phyloP scores from a whole-genome alignment of 768 basidiomycete genomes.

The Mycena alexandri region DNA sequence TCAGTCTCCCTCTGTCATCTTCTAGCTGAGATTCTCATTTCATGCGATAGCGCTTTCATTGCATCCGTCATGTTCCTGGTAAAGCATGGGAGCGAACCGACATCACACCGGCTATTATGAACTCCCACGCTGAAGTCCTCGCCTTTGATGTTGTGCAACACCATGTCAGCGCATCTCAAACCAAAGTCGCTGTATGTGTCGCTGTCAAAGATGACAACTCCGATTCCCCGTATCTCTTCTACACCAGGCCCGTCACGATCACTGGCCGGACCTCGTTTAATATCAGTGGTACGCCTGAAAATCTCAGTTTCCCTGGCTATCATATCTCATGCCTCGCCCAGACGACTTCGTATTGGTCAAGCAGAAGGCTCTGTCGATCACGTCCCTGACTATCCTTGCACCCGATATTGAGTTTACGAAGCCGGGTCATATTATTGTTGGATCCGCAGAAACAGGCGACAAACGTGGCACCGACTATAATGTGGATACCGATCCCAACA shows the following conservation, averaged over 20 bases:
- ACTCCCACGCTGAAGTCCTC: slow-evolving; percentile 6
- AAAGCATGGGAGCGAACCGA: slow-evolving; percentile 1
- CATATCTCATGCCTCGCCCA: neutral
- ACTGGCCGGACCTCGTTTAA: neutral
- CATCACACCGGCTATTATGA: neutral
- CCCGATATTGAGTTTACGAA: slow-evolving; percentile 4
- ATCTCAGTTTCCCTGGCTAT: neutral
- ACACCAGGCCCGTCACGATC: neutral
- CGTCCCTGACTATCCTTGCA: slow-evolving; percentile 4
- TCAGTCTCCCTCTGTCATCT: neutral
- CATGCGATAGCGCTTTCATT: slow-evolving; percentile 5
- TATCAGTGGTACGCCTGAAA: neutral
- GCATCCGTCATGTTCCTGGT: slow-evolving; percentile 7
- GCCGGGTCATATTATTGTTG: neutral
- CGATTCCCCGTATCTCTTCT: neutral
- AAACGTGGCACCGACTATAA: slow-evolving; percentile 7
- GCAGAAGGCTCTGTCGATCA: neutral
- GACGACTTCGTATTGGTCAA: slow-evolving; percentile 2
- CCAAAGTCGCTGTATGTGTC: slow-evolving; percentile 1
- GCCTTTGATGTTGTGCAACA: slow-evolving; percentile 3
- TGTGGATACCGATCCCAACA: slow-evolving; percentile 10
- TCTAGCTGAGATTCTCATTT: neutral
- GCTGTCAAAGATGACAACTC: neutral
- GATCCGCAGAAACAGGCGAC: slow-evolving; percentile 5
- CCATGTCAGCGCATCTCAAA: slow-evolving; percentile 1